Conservation (phyloP, 352 stramenopile genomes). For the Phytopythium aichiense region DNA sequence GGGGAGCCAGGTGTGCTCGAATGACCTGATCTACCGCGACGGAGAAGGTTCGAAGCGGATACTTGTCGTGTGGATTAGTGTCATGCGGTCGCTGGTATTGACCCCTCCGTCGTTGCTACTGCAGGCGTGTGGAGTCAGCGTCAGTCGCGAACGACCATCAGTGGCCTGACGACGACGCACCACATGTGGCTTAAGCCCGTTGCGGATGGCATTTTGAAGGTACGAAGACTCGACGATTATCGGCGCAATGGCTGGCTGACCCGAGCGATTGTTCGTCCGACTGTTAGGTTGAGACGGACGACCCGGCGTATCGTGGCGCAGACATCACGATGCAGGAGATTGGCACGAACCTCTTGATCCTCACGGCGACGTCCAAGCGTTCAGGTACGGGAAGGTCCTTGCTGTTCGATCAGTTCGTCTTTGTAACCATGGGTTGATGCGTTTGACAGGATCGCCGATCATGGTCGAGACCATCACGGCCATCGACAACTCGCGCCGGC, state of each 20-base stretch:
- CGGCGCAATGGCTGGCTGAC: background rate
- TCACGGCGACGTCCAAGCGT: constrained; percentile 84
- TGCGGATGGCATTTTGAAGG: constrained; percentile 83
- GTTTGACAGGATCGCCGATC: constrained; percentile 48
- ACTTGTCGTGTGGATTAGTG: background rate
- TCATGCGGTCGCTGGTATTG: background rate
- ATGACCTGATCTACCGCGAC: constrained; percentile 76
- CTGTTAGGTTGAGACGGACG: constrained; percentile 71
- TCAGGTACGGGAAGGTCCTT: constrained; percentile 33
- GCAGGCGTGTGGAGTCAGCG: constrained; percentile 79
- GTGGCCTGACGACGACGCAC: constrained; percentile 78
- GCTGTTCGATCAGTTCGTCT: background rate
- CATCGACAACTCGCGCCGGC: constrained; percentile 70
- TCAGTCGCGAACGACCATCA: constrained; percentile 84
- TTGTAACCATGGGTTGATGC: constrained; percentile 1
- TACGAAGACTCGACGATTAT: background rate
- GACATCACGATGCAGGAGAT: constrained; percentile 88
- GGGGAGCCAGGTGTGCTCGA: constrained; percentile 84
- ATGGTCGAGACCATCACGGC: constrained; percentile 85
- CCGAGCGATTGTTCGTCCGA: background rate
- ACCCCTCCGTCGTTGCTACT: background rate
- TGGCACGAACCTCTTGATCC: constrained; percentile 74
- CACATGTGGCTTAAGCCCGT: constrained; percentile 88
- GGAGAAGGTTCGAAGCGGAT: constrained; percentile 44
- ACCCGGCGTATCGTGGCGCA: constrained; percentile 64